phyloP scores from a whole-genome alignment of 2,329 filamentous ascomycete species.

The Alternaria incomplexa region DNA sequence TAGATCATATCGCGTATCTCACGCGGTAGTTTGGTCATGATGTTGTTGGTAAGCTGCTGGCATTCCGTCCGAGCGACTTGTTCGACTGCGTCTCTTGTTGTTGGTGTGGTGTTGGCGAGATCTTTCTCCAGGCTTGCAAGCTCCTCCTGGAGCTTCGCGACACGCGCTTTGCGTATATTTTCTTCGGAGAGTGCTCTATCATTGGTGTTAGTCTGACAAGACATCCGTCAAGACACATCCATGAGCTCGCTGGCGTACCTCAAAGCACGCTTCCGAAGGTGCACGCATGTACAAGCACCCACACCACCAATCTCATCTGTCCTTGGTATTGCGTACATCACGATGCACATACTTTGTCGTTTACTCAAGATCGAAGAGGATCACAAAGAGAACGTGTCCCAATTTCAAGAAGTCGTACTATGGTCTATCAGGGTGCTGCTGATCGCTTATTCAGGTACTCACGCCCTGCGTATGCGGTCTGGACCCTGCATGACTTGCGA shows the following conservation, averaged over 20 bases:
- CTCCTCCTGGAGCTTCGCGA: slow-evolving; percentile 7
- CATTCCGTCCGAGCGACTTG: slow-evolving; percentile 24
- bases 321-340: neutral
- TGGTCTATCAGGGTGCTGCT: slow-evolving; percentile 1
- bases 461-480: neutral
- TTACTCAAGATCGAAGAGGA: neutral
- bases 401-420: neutral
- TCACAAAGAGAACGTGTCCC: neutral
- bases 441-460: slow-evolving; percentile 11
- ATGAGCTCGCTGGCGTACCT: neutral
- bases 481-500: neutral
- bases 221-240: neutral
- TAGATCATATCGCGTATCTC: slow-evolving; percentile 31
- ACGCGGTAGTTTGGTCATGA: slow-evolving; percentile 17
- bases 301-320: neutral
- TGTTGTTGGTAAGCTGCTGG: slow-evolving; percentile 3
- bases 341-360: neutral
- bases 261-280: neutral
- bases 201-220: neutral
- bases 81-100: slow-evolving; percentile 9
- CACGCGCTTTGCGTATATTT: slow-evolving; percentile 3
- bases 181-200: slow-evolving; percentile 7
- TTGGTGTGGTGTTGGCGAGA: slow-evolving; percentile 4
- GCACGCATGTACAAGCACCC: neutral
- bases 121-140: slow-evolving; percentile 10